Evolutionary conservation across 805 yeast genomes (phyloP), one percentile per base, ranked within the genome.

Genomic region (Yarrowia keelungensis): DNA sequence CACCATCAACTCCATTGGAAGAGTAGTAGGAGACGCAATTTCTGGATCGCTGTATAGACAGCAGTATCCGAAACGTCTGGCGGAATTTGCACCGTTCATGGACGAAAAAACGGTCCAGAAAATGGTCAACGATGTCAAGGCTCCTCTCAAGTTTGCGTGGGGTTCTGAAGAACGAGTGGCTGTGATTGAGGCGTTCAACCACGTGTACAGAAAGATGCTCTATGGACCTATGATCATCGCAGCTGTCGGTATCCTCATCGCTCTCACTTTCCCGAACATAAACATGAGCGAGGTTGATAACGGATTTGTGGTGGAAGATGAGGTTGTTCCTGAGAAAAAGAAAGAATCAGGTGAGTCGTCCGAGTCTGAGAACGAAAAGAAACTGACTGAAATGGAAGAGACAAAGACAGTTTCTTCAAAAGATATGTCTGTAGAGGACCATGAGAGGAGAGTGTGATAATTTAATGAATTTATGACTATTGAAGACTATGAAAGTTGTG

Each of bases 1-100:
- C 71, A 81, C 91, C 2, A 75, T 83, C 35, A 87, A 86, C 76
- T 82, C 84, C 71, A 80, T 89, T 69, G 93, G 93, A 7, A 76
- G 85, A 9, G 89, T 90, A 3, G 72, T 88, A 58, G 92, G 92
- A n/a, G 77, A 83, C 38, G 78, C 89, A 22, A 83, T 89, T 35
- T 82, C 90, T 15, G 92, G 91, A 72, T 91, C 91, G 32, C 81
- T 89, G 47, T 89, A 91, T 91, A 84, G 90, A 14, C 85, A 87
- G 71, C 74, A 81, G n/a, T 79, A 89, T 72, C 89, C 86, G 74
- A 73, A 75, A 22, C 74, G 81, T 5, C 42, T 58, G 16, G 65
- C 65, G 3, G 50, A 43, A 12, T 58, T 43, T 35, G 65, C 65
- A 2, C 65, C 65, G 7, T 58, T 58, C 41, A 32, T 58, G 65